Percentiles rank a stretch among this genome's conserved stretches.
Evolutionary conservation across 805 yeast genomes (phyloP).

Genomic region (Starmerella stellata): DNA sequence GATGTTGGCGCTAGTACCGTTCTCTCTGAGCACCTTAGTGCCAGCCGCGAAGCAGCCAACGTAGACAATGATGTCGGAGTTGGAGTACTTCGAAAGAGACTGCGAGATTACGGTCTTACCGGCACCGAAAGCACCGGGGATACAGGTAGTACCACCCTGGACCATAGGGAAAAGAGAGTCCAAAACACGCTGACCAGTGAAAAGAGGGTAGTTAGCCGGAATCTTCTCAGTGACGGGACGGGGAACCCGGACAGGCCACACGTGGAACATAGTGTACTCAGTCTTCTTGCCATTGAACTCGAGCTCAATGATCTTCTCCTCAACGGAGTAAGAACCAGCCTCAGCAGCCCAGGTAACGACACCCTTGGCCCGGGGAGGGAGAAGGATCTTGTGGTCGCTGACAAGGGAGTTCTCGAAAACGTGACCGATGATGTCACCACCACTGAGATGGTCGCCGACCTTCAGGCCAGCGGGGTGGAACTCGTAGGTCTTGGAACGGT

Average conservation of each 20-base stretch:
- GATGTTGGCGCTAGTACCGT: conserved; percentile 25
- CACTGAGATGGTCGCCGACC: conserved; percentile 94
- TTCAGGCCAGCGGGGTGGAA: conserved; percentile 60
- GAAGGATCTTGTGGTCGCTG: conserved; percentile 77
- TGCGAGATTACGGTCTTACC: conserved; percentile 98
- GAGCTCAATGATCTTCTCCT: conserved; percentile 76
- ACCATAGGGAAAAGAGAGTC: conserved; percentile 97
- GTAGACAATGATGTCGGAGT: conserved; percentile 89
- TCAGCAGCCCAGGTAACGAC: conserved; percentile 77
- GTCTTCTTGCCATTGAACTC: conserved; percentile 80
- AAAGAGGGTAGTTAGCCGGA: conserved; percentile 82
- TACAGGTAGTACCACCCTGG: conserved; percentile 99
- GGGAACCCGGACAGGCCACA: conserved; percentile 99
- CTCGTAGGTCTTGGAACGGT: conserved; percentile 65
- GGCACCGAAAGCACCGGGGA: conserved; percentile 99
- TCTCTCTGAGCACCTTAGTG: conserved; percentile 28
- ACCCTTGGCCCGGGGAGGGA: conserved; percentile 98
- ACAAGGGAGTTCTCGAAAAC: conserved; percentile 86
- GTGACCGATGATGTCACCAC: conserved; percentile 93
- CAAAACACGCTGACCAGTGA: conserved; percentile 97
- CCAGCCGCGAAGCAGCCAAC: conserved; percentile 37
- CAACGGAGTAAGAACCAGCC: conserved; percentile 80
- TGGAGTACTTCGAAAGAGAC: conserved; percentile 89
- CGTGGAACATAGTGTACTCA: conserved; percentile 83
- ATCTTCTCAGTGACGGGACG: conserved; percentile 93